Evolutionary conservation across 345 rosid species (phyloP).

Genomic region (Gossypium bickii): DNA sequence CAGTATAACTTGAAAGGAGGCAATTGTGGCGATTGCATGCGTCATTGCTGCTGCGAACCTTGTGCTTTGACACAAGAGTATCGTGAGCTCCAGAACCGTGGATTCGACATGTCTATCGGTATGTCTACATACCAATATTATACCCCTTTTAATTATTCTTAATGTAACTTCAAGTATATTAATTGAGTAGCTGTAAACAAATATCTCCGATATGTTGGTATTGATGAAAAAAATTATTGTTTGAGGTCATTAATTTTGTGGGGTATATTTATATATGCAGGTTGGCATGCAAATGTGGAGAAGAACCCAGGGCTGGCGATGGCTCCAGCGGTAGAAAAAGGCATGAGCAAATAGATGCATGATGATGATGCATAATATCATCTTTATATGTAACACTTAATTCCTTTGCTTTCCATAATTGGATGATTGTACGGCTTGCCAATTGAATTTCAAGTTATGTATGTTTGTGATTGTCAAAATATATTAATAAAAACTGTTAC

Average conservation of each 20-base stretch:
- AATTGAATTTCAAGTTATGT: not conserved
- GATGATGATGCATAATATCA: not conserved
- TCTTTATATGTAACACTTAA: not conserved
- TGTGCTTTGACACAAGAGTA: slow-evolving; percentile 41
- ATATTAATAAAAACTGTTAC: not conserved
- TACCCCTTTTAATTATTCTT: not conserved
- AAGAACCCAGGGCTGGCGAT: not conserved
- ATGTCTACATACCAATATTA: not conserved
- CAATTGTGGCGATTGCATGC: slow-evolving; percentile 23
- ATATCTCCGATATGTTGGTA: no score
- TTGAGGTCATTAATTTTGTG: not conserved
- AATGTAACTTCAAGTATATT: no score
- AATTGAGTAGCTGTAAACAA: not conserved
- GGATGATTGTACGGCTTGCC: not conserved
- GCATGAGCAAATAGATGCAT: slow-evolving; percentile 12
- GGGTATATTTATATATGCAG: slow-evolving; percentile 2
- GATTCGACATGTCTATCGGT: slow-evolving; percentile 41
- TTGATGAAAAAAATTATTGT: not conserved
- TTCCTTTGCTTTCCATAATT: not conserved
- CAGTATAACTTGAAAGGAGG: slow-evolving; percentile 21
- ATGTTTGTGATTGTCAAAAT: not conserved
- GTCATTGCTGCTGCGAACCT: slow-evolving; percentile 29
- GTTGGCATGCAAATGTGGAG: slow-evolving; percentile 30
- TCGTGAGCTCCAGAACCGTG: slow-evolving; percentile 36
- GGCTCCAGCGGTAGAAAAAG: slow-evolving; percentile 23